Base-by-base conservation (phyloP, 371 early-diverging fungal genomes). In the Rhizopus sp. region DNA sequence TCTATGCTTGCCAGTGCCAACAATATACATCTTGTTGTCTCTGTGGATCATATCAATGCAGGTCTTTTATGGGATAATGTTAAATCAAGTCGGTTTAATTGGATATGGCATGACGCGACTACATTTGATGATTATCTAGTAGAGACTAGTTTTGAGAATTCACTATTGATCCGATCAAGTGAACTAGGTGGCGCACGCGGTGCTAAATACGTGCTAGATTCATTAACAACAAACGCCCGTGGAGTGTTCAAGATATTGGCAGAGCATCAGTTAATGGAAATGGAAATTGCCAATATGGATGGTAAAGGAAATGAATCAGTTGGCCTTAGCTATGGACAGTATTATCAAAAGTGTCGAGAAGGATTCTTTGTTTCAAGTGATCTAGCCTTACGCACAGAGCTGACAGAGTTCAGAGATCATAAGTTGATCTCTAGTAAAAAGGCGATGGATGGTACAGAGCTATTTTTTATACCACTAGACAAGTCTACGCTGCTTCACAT, bases 341-440 rank as follows among this genome's bases (percentile, higher is more conserved):
- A 87, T 54, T 93, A 85, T 70, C 73, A 77, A 35, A 76, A 79
- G 48, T 93, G 94, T 55, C 79, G 88, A 30, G 94, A 96, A 53
- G 77, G 81, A 50, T 95, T 95, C 63, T 79, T 88, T 54, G 94
- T 92, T 35, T 87, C 86, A 31, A 93, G 81, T 59, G 92, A 91
- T 45, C 60, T 88, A 39, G 87, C 88, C 0, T 89, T 97, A 66
- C 87, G 89, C 53, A 85, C 94, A 3, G 90, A 92, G 64, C 68
- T 97, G 53, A 90, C 89, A 2, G 98, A 97, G 72, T 94, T 95
- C 66, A 82, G 84, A 41, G 96, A 96, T 72, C 98, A 97, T 70
- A 79, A 88, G 47, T 84, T 97, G 17, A 89, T 97, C 12, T 77
- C 77, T 16, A 78, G 86, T 5, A 81, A 76, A 37, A 84, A 86